Percentiles rank a stretch among this genome's conserved stretches.
These are phyloP conservation scores for Withania somnifera DNA, from an alignment of 305 asterid genomes.

Conservation along the genomic window DNA sequence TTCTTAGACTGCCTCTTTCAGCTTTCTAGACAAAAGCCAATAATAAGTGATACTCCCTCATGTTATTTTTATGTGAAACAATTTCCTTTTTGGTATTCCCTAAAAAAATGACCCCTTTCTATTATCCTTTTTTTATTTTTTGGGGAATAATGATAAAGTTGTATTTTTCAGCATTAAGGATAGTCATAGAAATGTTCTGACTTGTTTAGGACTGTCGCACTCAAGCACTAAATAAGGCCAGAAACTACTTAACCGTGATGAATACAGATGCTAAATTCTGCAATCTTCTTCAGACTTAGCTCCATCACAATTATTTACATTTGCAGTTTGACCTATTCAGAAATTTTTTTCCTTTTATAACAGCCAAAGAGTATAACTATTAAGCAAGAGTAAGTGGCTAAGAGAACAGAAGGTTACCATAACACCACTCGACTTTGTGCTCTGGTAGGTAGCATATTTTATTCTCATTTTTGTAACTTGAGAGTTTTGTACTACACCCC, in stretches of 20 bases:
- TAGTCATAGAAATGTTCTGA: neutral
- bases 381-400: neutral
- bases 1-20: neutral
- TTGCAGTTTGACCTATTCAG: neutral
- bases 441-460: conserved; percentile 2
- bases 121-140: too few relatives aligned
- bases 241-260: neutral
- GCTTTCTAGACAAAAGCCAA: neutral
- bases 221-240: neutral
- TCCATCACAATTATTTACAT: neutral
- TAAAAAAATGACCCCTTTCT: neutral
- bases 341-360: neutral
- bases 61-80: neutral
- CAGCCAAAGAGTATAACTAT: neutral
- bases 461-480: conserved; percentile 5
- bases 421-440: conserved; percentile 6
- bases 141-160: too few relatives aligned
- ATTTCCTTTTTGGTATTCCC: neutral
- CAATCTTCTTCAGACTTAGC: neutral
- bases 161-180: too few relatives aligned
- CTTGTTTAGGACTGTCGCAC: neutral
- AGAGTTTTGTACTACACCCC: neutral
- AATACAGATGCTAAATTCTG: neutral
- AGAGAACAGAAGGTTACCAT: conserved; percentile 13
- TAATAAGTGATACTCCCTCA: neutral